Percentiles rank a stretch among this genome's conserved stretches.
Conservation (phyloP, 225 moss, liverwort and hornwort species). For the Physcomitrellopsis africana region DNA sequence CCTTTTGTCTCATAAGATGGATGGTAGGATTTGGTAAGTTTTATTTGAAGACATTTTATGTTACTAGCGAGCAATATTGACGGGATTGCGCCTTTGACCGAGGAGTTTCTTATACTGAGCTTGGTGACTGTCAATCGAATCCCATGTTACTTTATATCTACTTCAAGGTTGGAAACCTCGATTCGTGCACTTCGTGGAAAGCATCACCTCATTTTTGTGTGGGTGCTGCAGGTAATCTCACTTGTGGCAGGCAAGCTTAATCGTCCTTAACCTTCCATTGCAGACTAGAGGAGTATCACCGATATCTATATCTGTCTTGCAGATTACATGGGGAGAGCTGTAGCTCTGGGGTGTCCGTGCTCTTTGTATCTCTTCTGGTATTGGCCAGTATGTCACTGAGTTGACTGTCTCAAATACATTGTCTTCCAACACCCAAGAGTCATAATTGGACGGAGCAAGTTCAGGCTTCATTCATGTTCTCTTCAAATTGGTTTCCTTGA, state of each 20-base stretch:
- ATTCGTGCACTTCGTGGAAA: neutral
- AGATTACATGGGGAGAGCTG: constrained; percentile 39
- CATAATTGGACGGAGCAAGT: constrained; percentile 53
- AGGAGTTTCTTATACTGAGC: neutral
- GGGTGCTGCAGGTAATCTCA: constrained; percentile 43
- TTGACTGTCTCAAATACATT: constrained; percentile 47
- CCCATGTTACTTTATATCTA: neutral
- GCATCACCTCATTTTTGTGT: constrained; percentile 18
- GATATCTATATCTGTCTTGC: constrained; percentile 38
- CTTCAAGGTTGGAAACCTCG: neutral
- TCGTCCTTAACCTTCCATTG: constrained; percentile 38
- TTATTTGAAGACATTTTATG: neutral
- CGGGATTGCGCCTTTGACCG: neutral
- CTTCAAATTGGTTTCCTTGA: constrained; percentile 52
- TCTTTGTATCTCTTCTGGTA: constrained; percentile 45
- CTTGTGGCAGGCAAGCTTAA: constrained; percentile 35
- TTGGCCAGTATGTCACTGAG: constrained; percentile 51
- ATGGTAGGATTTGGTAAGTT: constrained; percentile 67
- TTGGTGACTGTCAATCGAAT: neutral
- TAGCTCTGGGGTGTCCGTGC: constrained; percentile 42
- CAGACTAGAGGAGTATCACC: constrained; percentile 42
- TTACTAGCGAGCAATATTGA: neutral
- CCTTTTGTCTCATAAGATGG: constrained; percentile 92
- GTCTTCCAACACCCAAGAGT: constrained; percentile 56
- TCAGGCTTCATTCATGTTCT: constrained; percentile 56